Percentiles rank a stretch among this genome's conserved stretches.
These are phyloP conservation scores for Usnea hakonensis DNA, from an alignment of 495 filamentous ascomycete genomes.

Conservation along the genomic window DNA sequence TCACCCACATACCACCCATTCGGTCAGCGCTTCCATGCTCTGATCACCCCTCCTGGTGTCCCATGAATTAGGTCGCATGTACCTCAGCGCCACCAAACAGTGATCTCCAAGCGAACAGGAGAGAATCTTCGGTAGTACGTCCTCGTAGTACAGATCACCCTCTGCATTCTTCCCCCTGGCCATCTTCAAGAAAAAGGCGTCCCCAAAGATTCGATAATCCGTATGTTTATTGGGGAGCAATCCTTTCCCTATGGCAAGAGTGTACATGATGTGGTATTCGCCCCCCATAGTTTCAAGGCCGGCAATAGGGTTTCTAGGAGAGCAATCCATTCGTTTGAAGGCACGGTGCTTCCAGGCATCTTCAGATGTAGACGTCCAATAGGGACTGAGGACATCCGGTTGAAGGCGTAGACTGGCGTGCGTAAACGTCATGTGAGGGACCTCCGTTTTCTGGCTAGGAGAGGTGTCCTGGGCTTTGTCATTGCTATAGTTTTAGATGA, in stretches of 20 bases:
- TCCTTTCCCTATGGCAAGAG: neutral
- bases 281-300: neutral
- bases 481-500: no score
- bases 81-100: neutral
- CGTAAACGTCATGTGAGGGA: neutral
- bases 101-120: constrained; percentile 1
- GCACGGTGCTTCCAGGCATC: neutral
- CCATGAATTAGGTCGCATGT: neutral
- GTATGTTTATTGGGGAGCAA: neutral
- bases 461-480: neutral
- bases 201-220: neutral
- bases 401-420: neutral
- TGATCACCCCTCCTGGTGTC: no score
- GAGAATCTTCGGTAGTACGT: constrained; percentile 2
- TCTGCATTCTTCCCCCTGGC: neutral
- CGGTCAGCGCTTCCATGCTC: no score
- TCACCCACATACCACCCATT: no score
- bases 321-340: neutral
- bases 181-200: constrained; percentile 5
- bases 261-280: constrained; percentile 7
- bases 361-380: neutral
- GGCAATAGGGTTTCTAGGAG: neutral
- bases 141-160: constrained; percentile 9
- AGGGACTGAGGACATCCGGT: neutral
- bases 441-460: neutral